These are phyloP conservation scores for Trichophyton equinum DNA, from an alignment of 2,329 filamentous ascomycete genomes.

Conservation along the genomic window DNA sequence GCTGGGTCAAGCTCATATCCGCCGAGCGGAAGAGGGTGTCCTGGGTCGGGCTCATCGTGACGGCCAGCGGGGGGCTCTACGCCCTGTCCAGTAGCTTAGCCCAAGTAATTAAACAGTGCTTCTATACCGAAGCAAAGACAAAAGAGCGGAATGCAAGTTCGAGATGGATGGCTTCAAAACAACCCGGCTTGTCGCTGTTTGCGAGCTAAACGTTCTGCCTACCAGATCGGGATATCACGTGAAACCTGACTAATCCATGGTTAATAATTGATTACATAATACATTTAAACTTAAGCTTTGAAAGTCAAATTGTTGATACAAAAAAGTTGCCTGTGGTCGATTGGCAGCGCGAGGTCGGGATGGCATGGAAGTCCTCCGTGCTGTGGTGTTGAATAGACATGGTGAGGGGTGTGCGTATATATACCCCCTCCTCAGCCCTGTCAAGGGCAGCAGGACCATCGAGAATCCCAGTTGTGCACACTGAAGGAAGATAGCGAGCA, in stretches of 20 bases:
- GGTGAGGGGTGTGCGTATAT: no score
- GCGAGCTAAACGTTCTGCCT: slow-evolving; percentile 1
- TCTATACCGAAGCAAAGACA: background rate
- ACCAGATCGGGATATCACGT: background rate
- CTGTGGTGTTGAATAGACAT: no score
- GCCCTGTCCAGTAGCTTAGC: background rate
- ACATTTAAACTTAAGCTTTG: background rate
- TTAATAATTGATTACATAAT: background rate
- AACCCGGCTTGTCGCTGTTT: background rate
- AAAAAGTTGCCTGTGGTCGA: no score
- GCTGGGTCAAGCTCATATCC: slow-evolving; percentile 99
- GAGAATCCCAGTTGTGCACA: background rate
- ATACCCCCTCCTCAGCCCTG: background rate
- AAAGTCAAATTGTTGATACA: background rate
- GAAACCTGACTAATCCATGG: background rate
- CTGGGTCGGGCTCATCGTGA: slow-evolving; percentile 48
- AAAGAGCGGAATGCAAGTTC: background rate
- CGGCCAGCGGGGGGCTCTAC: background rate
- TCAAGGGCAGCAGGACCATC: background rate
- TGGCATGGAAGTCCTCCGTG: no score
- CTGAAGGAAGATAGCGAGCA: background rate
- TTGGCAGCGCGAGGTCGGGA: no score
- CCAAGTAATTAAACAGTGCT: background rate
- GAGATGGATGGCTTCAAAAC: background rate
- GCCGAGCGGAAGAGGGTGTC: slow-evolving; percentile 99